Percentiles rank a stretch among this genome's conserved stretches.
Evolutionary conservation across 2,329 filamentous ascomycete species (phyloP).

Genomic region (Podosphaera xanthii): DNA sequence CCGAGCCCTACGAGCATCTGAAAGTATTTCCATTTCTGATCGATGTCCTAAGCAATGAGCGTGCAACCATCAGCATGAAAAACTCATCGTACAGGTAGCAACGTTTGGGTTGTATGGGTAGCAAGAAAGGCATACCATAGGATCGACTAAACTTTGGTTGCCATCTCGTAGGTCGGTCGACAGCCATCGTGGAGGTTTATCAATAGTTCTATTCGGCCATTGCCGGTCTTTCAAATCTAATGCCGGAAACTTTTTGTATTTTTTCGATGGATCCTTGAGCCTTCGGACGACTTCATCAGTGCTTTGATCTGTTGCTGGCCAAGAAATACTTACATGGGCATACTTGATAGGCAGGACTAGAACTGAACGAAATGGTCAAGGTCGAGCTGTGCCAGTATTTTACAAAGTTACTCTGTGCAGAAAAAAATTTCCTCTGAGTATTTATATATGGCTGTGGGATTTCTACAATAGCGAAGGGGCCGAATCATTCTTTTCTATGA

Average conservation of each 20-base stretch:
- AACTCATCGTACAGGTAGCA: not conserved
- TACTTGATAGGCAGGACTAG: not conserved
- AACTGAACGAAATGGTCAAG: too few species aligned
- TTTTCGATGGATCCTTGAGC: conserved; percentile 55
- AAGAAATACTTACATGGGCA: not conserved
- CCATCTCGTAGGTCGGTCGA: conserved; percentile 76
- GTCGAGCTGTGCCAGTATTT: too few species aligned
- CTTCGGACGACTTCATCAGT: conserved; percentile 16
- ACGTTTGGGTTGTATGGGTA: not conserved
- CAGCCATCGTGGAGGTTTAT: conserved; percentile 77
- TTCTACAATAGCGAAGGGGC: too few species aligned
- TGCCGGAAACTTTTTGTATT: conserved; percentile 50
- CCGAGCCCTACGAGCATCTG: conserved; percentile 79
- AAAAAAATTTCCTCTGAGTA: too few species aligned
- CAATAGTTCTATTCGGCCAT: conserved; percentile 28
- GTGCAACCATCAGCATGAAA: not conserved
- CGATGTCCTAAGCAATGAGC: conserved; percentile 40
- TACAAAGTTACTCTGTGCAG: too few species aligned
- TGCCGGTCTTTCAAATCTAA: conserved; percentile 29
- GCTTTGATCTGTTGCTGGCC: not conserved
- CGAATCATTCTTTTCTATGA: too few species aligned
- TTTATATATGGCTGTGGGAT: too few species aligned
- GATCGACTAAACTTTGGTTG: conserved; percentile 80
- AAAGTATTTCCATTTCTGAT: conserved; percentile 91
- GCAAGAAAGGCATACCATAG: conserved; percentile 44